A percentile compares a stretch with the other conserved stretches of the same genome.
These are phyloP conservation scores for Chlamydomonas eustigma DNA, from an alignment of 139 green algal species.

Conservation along the genomic window DNA sequence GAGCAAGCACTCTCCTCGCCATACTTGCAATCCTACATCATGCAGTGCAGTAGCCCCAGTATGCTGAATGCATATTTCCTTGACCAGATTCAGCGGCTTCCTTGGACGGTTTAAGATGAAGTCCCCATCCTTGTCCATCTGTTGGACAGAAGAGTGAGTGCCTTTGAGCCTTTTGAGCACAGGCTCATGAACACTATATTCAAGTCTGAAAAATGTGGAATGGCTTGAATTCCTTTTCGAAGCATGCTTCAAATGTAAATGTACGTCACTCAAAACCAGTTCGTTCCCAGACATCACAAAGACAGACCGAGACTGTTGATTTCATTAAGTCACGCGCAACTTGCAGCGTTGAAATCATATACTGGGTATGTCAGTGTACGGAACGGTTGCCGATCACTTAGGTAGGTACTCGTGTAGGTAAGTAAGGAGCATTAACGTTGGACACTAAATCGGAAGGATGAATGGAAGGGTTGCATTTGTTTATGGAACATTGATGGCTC, in stretches of 20 bases:
- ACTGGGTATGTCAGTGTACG: background rate
- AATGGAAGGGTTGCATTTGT: conserved; percentile 12
- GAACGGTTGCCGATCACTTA: no score
- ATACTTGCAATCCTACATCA: background rate
- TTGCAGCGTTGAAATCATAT: background rate
- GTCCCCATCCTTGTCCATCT: background rate
- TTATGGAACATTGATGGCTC: conserved; percentile 31
- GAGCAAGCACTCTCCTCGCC: background rate
- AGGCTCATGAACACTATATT: background rate
- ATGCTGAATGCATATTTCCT: background rate
- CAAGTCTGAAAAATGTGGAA: background rate
- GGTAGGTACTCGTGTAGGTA: no score
- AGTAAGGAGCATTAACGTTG: no score
- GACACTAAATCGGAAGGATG: background rate
- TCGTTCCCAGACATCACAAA: background rate
- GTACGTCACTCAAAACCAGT: background rate
- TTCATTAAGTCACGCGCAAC: background rate
- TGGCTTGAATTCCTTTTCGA: background rate
- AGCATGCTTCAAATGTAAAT: background rate
- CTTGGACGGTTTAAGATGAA: background rate
- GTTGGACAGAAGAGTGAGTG: no score
- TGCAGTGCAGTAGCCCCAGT: background rate
- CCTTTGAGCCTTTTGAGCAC: background rate
- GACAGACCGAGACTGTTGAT: background rate
- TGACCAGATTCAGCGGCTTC: background rate